Conservation (phyloP, 2,329 filamentous ascomycete genomes). For the Lomentospora prolificans region DNA sequence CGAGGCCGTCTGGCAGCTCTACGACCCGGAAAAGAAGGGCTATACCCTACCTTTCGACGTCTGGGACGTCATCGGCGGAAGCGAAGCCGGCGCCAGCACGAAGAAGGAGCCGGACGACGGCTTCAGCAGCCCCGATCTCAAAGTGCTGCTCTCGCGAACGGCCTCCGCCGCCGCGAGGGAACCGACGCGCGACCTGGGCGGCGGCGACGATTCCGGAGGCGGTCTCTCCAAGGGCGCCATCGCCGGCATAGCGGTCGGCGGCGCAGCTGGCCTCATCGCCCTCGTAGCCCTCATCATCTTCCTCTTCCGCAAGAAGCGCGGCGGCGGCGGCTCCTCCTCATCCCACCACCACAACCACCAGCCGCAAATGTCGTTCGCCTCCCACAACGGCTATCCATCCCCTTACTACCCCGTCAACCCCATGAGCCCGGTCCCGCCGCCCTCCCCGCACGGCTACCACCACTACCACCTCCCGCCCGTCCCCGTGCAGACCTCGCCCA, state of each 20-base stretch:
- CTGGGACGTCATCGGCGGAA: conserved; percentile 39
- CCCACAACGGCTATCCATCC: neutral
- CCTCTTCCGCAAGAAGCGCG: conserved; percentile 1
- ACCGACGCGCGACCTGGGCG: conserved; percentile 35
- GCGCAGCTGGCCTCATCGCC: conserved; percentile 14
- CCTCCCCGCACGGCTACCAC: neutral
- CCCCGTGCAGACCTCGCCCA: neutral
- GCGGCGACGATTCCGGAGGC: conserved; percentile 11
- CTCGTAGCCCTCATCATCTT: neutral
- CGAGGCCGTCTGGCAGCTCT: conserved; percentile 40
- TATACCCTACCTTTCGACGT: conserved; percentile 47
- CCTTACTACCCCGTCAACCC: no score
- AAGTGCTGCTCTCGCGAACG: conserved; percentile 41
- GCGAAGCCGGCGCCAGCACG: conserved; percentile 42
- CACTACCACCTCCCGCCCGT: neutral
- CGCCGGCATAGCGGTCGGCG: conserved; percentile 32
- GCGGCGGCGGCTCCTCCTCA: neutral
- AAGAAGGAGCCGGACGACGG: conserved; percentile 35
- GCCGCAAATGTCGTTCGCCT: no score
- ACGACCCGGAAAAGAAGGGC: conserved; percentile 34
- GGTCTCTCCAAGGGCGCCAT: conserved; percentile 30
- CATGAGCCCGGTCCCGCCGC: no score
- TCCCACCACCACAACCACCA: no score
- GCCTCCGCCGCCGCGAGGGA: conserved; percentile 34
- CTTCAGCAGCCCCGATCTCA: conserved; percentile 41